phyloP scores from a whole-genome alignment of 768 basidiomycete genomes.

The Auriscalpium orientale region DNA sequence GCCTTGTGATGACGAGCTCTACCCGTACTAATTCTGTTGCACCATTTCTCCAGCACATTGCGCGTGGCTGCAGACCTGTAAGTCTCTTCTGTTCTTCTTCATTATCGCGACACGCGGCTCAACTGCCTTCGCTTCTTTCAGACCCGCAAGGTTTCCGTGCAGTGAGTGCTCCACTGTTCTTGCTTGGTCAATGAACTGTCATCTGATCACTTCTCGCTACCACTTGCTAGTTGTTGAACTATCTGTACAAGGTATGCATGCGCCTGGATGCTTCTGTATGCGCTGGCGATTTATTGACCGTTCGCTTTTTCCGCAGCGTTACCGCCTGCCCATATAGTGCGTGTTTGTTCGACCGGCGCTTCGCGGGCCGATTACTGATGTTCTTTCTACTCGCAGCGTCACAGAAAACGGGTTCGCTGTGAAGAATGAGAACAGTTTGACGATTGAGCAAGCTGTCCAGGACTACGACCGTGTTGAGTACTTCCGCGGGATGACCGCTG shows the following conservation, averaged over 20 bases:
- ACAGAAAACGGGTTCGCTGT: slow-evolving; percentile 72
- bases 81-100: slow-evolving; percentile 18
- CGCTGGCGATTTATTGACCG: background rate
- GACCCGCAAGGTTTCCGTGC: slow-evolving; percentile 63
- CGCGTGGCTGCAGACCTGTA: slow-evolving; percentile 61
- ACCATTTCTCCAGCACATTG: slow-evolving; percentile 38
- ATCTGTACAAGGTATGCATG: slow-evolving; percentile 52
- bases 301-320: slow-evolving; percentile 26
- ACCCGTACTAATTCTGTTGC: background rate
- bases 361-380: background rate
- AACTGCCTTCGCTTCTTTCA: slow-evolving; percentile 14
- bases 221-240: slow-evolving; percentile 45
- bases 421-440: slow-evolving; percentile 49
- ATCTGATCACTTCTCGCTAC: background rate
- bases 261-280: background rate
- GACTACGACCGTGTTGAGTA: slow-evolving; percentile 63
- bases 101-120: background rate
- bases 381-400: slow-evolving; percentile 31
- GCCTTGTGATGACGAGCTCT: too few relatives aligned
- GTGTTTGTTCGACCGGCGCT: slow-evolving; percentile 10
- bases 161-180: slow-evolving; percentile 25
- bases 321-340: slow-evolving; percentile 48
- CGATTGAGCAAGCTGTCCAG: slow-evolving; percentile 44
- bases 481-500: slow-evolving; percentile 50
- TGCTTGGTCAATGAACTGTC: background rate